Conservation (phyloP, 441 rosid species). For the Pelargonium australe region DNA sequence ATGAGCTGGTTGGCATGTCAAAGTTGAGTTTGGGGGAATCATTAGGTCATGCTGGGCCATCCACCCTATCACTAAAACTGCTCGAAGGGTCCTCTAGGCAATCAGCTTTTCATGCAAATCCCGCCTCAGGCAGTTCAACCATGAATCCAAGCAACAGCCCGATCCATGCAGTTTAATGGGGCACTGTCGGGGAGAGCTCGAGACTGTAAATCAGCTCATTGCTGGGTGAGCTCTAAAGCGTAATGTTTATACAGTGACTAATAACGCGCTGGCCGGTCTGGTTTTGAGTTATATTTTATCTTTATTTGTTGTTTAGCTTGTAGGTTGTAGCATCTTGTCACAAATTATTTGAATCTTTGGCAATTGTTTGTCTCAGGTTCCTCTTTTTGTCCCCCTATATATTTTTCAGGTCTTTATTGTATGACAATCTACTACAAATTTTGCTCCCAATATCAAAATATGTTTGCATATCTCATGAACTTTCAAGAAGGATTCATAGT, state of each 20-base stretch:
- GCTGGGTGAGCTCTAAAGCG: conserved; percentile 25
- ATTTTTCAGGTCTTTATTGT: too few species aligned
- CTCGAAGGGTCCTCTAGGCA: conserved; percentile 54
- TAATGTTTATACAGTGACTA: conserved; percentile 33
- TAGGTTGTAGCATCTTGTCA: not conserved
- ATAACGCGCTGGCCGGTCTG: conserved; percentile 32
- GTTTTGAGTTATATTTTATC: conserved; percentile 17
- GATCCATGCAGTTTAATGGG: conserved; percentile 39
- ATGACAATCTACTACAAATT: too few species aligned
- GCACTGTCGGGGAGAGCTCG: conserved; percentile 8
- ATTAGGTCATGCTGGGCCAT: conserved; percentile 36
- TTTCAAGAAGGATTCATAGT: too few species aligned
- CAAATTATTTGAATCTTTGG: not conserved
- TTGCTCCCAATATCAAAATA: too few species aligned
- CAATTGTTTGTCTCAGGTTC: conserved; percentile 1
- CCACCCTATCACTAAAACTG: conserved; percentile 49
- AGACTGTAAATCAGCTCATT: conserved; percentile 19
- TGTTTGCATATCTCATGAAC: too few species aligned
- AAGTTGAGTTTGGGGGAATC: conserved; percentile 61
- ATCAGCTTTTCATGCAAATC: conserved; percentile 65
- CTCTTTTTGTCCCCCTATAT: not conserved
- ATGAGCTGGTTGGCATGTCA: conserved; percentile 66
- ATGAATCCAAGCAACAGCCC: conserved; percentile 40
- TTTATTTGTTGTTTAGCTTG: not conserved
- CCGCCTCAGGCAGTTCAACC: conserved; percentile 39